These are phyloP conservation scores for Xylaria longipes DNA, from an alignment of 495 filamentous ascomycete genomes.

Conservation along the genomic window DNA sequence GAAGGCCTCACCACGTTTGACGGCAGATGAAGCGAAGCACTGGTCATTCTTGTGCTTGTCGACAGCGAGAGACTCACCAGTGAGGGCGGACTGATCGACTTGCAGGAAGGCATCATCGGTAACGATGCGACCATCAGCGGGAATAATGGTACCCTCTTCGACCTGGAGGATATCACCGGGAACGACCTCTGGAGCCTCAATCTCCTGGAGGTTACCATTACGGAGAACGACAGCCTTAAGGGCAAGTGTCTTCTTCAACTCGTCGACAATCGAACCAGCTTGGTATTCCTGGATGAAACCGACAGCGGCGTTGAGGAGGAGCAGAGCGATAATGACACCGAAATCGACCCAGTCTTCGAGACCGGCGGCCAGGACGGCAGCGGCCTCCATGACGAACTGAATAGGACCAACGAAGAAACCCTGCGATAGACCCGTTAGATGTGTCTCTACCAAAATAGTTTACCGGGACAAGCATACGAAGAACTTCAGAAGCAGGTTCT, in stretches of 20 bases:
- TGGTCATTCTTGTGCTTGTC: conserved; percentile 81
- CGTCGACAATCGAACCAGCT: conserved; percentile 90
- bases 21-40: conserved; percentile 82
- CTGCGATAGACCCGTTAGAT: conserved; percentile 29
- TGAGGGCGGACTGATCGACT: conserved; percentile 91
- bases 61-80: conserved; percentile 90
- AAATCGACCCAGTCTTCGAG: conserved; percentile 84
- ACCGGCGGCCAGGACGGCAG: conserved; percentile 77
- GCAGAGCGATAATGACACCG: conserved; percentile 76
- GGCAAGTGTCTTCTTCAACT: conserved; percentile 87
- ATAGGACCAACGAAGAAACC: conserved; percentile 87
- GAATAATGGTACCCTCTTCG: conserved; percentile 89
- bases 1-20: conserved; percentile 88
- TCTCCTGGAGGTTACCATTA: conserved; percentile 71
- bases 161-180: conserved; percentile 89
- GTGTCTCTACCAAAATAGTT: no score
- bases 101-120: conserved; percentile 82
- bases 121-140: conserved; percentile 85
- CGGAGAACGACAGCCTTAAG: conserved; percentile 85
- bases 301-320: conserved; percentile 81
- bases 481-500: conserved; percentile 84
- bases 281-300: conserved; percentile 91
- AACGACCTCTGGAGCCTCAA: conserved; percentile 80
- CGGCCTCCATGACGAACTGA: conserved; percentile 92
- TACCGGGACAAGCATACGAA: conserved; percentile 46